phyloP scores from a whole-genome alignment of 192 early-diverging fungal species.

The Umbelopsis vinacea region DNA sequence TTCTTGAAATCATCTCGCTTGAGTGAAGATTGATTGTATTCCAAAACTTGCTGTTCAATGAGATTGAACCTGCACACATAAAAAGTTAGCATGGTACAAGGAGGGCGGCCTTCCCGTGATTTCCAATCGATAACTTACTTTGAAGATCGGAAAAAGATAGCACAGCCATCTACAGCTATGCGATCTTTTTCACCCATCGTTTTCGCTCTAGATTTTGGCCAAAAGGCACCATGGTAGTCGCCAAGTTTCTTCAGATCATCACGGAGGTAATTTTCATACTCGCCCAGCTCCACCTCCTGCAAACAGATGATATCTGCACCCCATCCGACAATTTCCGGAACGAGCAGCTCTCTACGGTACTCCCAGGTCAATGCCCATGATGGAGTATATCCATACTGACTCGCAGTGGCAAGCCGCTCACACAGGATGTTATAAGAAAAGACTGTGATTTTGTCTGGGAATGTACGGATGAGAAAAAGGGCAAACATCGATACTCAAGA shows the following conservation, averaged over 20 bases:
- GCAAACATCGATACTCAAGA: not conserved
- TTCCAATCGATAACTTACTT: conserved; percentile 59
- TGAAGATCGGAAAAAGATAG: conserved; percentile 85
- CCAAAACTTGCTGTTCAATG: conserved; percentile 85
- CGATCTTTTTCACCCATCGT: conserved; percentile 93
- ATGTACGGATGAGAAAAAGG: not conserved
- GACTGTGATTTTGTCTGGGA: conserved; percentile 85
- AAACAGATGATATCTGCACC: conserved; percentile 92
- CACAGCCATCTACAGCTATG: conserved; percentile 91
- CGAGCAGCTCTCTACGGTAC: conserved; percentile 86
- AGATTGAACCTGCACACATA: too few species aligned
- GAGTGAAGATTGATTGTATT: conserved; percentile 94
- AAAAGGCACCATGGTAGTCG: conserved; percentile 92
- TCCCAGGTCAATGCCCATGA: conserved; percentile 95
- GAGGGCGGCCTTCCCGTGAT: too few species aligned
- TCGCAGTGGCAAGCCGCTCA: conserved; percentile 87
- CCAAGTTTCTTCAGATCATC: conserved; percentile 68
- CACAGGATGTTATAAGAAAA: conserved; percentile 94
- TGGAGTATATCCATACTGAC: conserved; percentile 91
- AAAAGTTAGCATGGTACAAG: not conserved
- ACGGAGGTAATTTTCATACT: conserved; percentile 89
- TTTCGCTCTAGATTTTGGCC: conserved; percentile 91
- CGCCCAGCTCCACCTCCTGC: conserved; percentile 89
- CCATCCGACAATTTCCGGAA: conserved; percentile 84
- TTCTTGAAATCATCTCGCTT: conserved; percentile 86